A percentile compares a stretch with the other conserved stretches of the same genome.
Evolutionary conservation across 192 early-diverging fungal genomes (phyloP).

Genomic region (Gaertneriomyces sp.): DNA sequence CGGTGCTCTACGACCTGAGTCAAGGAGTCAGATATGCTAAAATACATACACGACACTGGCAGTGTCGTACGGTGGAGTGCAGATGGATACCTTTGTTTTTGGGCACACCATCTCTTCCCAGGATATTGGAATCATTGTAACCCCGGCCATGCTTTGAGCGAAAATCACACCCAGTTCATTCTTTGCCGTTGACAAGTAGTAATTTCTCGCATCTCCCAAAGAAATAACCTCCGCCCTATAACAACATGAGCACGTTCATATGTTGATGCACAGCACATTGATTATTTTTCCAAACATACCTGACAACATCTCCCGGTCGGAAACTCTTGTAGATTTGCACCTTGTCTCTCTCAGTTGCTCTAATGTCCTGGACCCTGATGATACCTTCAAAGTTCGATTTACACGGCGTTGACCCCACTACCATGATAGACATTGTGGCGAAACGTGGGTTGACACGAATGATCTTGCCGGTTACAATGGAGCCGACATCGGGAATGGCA

Average conservation of each 20-base stretch:
- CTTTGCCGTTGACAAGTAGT: constrained; percentile 84
- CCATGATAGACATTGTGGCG: constrained; percentile 87
- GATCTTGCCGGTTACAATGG: constrained; percentile 74
- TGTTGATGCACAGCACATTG: not conserved
- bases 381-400: constrained; percentile 71
- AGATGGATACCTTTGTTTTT: constrained; percentile 62
- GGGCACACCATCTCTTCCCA: constrained; percentile 99
- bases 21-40: not conserved
- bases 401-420: constrained; percentile 71
- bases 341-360: constrained; percentile 91
- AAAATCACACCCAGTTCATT: constrained; percentile 95
- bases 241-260: constrained; percentile 5
- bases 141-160: constrained; percentile 75
- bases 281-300: constrained; percentile 49
- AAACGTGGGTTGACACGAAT: constrained; percentile 84
- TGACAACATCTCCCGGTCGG: constrained; percentile 89
- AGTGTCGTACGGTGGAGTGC: not conserved
- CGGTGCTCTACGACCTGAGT: constrained; percentile 68
- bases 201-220: constrained; percentile 87
- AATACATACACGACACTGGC: not conserved
- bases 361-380: constrained; percentile 87
- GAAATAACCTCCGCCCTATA: constrained; percentile 68
- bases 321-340: constrained; percentile 88
- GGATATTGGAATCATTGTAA: constrained; percentile 87
- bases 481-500: constrained; percentile 56